Conservation (phyloP, 192 early-diverging fungal genomes). For the Rhizophlyctis rosea region DNA sequence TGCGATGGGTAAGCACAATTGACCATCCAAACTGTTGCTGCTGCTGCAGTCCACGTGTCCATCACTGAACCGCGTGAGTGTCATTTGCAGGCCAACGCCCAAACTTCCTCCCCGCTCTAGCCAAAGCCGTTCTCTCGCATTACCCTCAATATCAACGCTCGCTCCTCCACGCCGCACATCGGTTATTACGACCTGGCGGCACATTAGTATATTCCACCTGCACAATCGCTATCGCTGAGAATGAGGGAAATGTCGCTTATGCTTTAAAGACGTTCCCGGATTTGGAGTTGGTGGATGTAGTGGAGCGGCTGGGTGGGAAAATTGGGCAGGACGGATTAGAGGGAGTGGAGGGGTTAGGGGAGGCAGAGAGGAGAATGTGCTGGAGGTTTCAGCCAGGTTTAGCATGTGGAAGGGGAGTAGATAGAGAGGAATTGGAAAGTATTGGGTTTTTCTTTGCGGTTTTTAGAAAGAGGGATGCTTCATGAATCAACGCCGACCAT, state of each 20-base stretch:
- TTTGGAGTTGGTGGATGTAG: conserved; percentile 10
- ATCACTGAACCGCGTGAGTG: neutral
- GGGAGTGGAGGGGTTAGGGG: conserved; percentile 7
- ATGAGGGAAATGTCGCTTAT: conserved; percentile 18
- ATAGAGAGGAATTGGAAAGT: conserved; percentile 15
- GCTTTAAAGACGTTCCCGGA: conserved; percentile 16
- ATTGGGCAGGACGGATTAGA: neutral
- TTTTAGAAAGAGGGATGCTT: conserved; percentile 20
- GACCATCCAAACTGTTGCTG: neutral
- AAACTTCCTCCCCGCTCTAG: conserved; percentile 7
- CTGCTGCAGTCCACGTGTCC: neutral
- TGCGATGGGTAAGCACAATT: conserved; percentile 12
- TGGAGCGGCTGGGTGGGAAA: neutral
- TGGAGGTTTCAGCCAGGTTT: conserved; percentile 20
- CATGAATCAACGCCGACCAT: too few species aligned
- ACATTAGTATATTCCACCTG: conserved; percentile 74
- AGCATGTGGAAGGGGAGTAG: conserved; percentile 7
- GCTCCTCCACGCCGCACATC: conserved; percentile 82
- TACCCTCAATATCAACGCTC: conserved; percentile 45
- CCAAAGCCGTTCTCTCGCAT: conserved; percentile 1
- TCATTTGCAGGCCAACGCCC: conserved; percentile 18
- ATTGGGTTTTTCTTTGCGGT: conserved; percentile 27
- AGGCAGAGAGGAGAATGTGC: neutral
- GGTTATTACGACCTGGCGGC: conserved; percentile 78
- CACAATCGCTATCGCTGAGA: conserved; percentile 13